phyloP scores from a whole-genome alignment of 352 stramenopile genomes.

The Halophytophthora batemanensis region DNA sequence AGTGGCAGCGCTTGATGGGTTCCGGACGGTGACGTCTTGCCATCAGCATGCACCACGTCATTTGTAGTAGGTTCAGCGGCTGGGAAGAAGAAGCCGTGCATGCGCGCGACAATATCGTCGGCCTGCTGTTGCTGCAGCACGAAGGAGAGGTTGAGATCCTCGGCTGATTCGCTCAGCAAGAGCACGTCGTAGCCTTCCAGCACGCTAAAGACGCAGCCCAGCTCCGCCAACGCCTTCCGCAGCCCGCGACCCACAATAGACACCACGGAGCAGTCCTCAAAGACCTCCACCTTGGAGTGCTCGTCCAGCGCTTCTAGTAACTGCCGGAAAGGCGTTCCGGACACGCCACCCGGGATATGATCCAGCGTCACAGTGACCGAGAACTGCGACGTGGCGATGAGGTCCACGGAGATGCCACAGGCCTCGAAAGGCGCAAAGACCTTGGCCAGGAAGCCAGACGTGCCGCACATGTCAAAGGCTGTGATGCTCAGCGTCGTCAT shows the following conservation, averaged over 20 bases:
- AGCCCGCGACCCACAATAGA: slow-evolving; percentile 83
- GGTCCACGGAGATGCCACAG: slow-evolving; percentile 84
- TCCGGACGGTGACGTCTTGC: slow-evolving; percentile 8
- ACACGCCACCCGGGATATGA: slow-evolving; percentile 77
- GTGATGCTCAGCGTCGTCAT: slow-evolving; percentile 89
- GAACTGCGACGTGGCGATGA: slow-evolving; percentile 89
- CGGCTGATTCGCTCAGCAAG: slow-evolving; percentile 81
- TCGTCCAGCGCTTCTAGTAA: slow-evolving; percentile 63
- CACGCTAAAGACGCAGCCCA: slow-evolving; percentile 83
- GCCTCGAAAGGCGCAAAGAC: slow-evolving; percentile 84
- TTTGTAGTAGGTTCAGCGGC: slow-evolving; percentile 10
- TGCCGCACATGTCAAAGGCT: slow-evolving; percentile 84
- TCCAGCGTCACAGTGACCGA: slow-evolving; percentile 87
- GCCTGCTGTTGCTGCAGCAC: slow-evolving; percentile 79
- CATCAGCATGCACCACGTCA: slow-evolving; percentile 5
- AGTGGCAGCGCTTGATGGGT: slow-evolving; percentile 16
- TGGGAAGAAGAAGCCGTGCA: slow-evolving; percentile 80
- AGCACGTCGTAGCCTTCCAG: slow-evolving; percentile 84
- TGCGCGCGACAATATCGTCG: slow-evolving; percentile 72
- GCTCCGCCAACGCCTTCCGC: slow-evolving; percentile 75
- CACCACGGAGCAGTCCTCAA: slow-evolving; percentile 80
- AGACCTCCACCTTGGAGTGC: slow-evolving; percentile 75
- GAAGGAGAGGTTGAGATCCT: slow-evolving; percentile 90
- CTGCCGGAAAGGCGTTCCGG: slow-evolving; percentile 62
- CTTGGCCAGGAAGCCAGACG: slow-evolving; percentile 82